These are phyloP conservation scores for Geotrichum carabidarum DNA, from an alignment of 1,139 yeast genomes.

Conservation along the genomic window DNA sequence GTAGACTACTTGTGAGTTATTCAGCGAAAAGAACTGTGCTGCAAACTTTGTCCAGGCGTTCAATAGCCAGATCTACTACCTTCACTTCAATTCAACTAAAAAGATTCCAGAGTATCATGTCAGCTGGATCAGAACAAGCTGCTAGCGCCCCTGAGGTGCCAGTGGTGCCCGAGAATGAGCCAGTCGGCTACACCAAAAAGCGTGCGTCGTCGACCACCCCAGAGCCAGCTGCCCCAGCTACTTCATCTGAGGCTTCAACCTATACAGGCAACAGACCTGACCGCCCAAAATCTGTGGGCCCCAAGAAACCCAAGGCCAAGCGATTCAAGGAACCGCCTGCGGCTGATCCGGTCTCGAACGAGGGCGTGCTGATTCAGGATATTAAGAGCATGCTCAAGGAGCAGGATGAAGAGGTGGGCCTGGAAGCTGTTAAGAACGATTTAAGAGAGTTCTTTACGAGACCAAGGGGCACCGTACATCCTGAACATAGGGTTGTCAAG, in stretches of 20 bases:
- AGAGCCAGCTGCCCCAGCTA: not conserved
- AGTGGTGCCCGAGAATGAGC: not conserved
- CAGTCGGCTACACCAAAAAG: not conserved
- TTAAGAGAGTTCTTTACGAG: conserved; percentile 62
- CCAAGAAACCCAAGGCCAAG: conserved; percentile 38
- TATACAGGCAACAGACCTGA: conserved; percentile 3
- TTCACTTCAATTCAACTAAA: too few species aligned
- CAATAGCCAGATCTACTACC: too few species aligned
- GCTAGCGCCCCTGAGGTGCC: not conserved
- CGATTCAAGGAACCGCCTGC: conserved; percentile 53
- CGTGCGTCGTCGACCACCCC: conserved; percentile 2
- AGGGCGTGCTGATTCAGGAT: conserved; percentile 74
- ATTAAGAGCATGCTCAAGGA: conserved; percentile 54
- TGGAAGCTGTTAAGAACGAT: conserved; percentile 54
- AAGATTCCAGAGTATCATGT: not conserved
- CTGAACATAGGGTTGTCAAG: conserved; percentile 55
- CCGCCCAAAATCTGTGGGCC: conserved; percentile 14
- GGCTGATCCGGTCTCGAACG: conserved; percentile 71
- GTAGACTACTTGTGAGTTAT: too few species aligned
- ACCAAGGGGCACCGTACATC: conserved; percentile 45
- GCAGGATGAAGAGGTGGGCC: conserved; percentile 37
- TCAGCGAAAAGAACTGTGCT: too few species aligned
- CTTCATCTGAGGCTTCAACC: not conserved
- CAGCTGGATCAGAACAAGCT: not conserved
- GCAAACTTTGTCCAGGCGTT: too few species aligned